Evolutionary conservation across 225 moss, liverwort and hornwort genomes (phyloP).

Genomic region (Bryum argenteum): DNA sequence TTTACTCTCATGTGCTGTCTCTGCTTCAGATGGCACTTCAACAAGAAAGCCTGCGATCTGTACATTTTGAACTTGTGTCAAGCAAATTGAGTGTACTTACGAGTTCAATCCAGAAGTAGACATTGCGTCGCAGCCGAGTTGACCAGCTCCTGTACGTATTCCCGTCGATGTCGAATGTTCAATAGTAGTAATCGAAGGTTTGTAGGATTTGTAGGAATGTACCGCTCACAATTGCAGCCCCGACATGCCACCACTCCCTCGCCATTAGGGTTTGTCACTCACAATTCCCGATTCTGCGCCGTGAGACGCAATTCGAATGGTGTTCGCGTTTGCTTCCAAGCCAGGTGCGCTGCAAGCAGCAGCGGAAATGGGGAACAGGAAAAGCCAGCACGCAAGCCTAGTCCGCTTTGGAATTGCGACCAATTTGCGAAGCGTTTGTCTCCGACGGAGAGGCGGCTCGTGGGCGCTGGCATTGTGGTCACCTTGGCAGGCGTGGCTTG

Average conservation of each 20-base stretch:
- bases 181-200: no score
- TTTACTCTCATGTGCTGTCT: no score
- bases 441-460: conserved; percentile 38
- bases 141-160: no score
- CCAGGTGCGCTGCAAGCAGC: not conserved
- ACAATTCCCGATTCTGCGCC: not conserved
- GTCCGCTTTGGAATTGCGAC: conserved; percentile 33
- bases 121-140: no score
- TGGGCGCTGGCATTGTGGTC: conserved; percentile 41
- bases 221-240: conserved; percentile 21
- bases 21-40: no score
- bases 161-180: no score
- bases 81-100: no score
- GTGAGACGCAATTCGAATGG: not conserved
- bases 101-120: no score
- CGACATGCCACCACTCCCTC: conserved; percentile 7
- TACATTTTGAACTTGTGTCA: no score
- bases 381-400: conserved; percentile 9
- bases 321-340: not conserved
- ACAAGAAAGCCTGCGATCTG: no score
- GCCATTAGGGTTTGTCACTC: conserved; percentile 19
- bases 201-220: conserved; percentile 20
- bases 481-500: conserved; percentile 53
- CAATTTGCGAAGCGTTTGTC: conserved; percentile 29
- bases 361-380: conserved; percentile 14